Evolutionary conservation across 148 eudicot species (phyloP).

Genomic region (Pharnaceum exiguum): DNA sequence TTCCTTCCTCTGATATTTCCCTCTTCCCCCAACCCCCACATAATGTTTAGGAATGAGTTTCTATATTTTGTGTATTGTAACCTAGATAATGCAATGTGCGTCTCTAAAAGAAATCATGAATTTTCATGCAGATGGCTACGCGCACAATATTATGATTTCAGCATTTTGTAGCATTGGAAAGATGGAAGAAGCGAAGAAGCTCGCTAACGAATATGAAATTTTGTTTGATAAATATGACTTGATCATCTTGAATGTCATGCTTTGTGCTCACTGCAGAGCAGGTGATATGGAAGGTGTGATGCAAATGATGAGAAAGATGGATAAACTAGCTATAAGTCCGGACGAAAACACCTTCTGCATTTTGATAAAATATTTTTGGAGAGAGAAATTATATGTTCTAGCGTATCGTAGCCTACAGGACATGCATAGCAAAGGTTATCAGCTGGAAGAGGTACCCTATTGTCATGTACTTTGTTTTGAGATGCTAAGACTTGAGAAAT

Average conservation of each 20-base stretch:
- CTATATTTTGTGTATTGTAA: no score
- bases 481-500: no score
- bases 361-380: slow-evolving; percentile 72
- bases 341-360: slow-evolving; percentile 72
- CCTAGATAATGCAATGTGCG: no score
- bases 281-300: slow-evolving; percentile 88
- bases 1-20: no score
- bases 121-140: slow-evolving; percentile 65
- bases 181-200: slow-evolving; percentile 68
- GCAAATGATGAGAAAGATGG: slow-evolving; percentile 84
- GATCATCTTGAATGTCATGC: slow-evolving; percentile 74
- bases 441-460: slow-evolving; percentile 57
- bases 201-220: slow-evolving; percentile 65
- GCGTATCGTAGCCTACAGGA: slow-evolving; percentile 80
- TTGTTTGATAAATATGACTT: slow-evolving; percentile 57
- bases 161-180: slow-evolving; percentile 63
- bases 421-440: slow-evolving; percentile 77
- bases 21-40: no score
- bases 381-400: slow-evolving; percentile 71
- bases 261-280: slow-evolving; percentile 85
- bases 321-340: slow-evolving; percentile 67
- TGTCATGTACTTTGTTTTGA: neutral
- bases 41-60: no score
- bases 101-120: neutral
- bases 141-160: slow-evolving; percentile 84